Conservation (phyloP, 2,329 filamentous ascomycete species). For the Alternaria arbusti region DNA sequence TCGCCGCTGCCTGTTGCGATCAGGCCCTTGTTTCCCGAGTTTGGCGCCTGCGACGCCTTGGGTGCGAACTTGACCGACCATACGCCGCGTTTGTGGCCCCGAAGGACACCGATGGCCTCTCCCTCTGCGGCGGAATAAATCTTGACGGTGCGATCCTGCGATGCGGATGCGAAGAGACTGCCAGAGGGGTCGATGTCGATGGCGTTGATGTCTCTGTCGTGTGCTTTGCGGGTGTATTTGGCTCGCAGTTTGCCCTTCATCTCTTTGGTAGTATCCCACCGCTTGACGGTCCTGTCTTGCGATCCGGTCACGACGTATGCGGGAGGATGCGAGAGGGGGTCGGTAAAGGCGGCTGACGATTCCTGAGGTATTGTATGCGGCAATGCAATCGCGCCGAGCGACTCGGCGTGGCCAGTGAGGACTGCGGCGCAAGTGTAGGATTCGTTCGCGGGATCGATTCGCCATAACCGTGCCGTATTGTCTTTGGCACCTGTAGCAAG, state of each 20-base stretch:
- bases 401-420: slow-evolving; percentile 93
- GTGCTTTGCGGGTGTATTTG: slow-evolving; percentile 88
- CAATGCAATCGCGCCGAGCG: slow-evolving; percentile 85
- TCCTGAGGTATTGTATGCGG: slow-evolving; percentile 72
- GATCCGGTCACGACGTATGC: slow-evolving; percentile 88
- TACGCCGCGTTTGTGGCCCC: slow-evolving; percentile 91
- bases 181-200: slow-evolving; percentile 78
- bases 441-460: slow-evolving; percentile 75
- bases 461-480: slow-evolving; percentile 91
- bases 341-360: slow-evolving; percentile 71
- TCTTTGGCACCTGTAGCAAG: slow-evolving; percentile 96
- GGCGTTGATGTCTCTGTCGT: slow-evolving; percentile 99
- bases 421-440: slow-evolving; percentile 81
- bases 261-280: slow-evolving; percentile 73
- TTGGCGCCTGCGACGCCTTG: slow-evolving; percentile 66
- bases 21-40: slow-evolving; percentile 75
- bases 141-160: slow-evolving; percentile 95
- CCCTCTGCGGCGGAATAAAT: slow-evolving; percentile 93
- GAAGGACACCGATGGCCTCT: slow-evolving; percentile 86
- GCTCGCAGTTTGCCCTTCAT: slow-evolving; percentile 67
- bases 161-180: slow-evolving; percentile 91
- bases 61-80: slow-evolving; percentile 95
- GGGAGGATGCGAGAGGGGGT: slow-evolving; percentile 81
- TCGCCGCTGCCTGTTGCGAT: slow-evolving; percentile 92
- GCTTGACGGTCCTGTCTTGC: slow-evolving; percentile 93